These are phyloP conservation scores for Mortierella sp. DNA, from an alignment of 371 early-diverging fungal genomes.

Conservation along the genomic window DNA sequence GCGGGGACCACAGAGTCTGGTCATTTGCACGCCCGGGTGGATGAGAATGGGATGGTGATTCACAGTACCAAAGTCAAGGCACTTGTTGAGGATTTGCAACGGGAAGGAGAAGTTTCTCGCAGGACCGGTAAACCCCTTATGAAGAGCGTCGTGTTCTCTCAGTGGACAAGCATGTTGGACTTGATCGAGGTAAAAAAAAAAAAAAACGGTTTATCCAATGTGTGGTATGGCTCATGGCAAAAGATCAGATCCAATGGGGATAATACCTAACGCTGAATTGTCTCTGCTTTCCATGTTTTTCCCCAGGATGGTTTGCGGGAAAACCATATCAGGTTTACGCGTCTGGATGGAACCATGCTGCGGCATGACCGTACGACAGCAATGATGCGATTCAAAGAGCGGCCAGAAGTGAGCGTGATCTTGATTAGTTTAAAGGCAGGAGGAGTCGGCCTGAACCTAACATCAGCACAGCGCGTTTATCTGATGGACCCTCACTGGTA, in stretches of 20 bases:
- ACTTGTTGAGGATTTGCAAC: constrained; percentile 58
- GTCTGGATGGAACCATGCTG: constrained; percentile 79
- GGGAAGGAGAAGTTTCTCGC: constrained; percentile 19
- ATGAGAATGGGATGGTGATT: constrained; percentile 30
- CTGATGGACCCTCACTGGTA: constrained; percentile 69
- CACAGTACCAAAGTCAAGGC: constrained; percentile 75
- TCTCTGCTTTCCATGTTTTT: too few species aligned
- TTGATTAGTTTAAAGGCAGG: constrained; percentile 88
- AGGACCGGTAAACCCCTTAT: constrained; percentile 15
- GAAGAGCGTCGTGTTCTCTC: constrained; percentile 86
- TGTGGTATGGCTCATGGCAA: too few species aligned
- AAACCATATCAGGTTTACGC: constrained; percentile 58
- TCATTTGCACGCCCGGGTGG: constrained; percentile 23
- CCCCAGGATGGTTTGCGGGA: constrained; percentile 50
- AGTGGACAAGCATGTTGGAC: constrained; percentile 82
- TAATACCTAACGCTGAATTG: background rate
- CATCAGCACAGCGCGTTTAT: constrained; percentile 78
- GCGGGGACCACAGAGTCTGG: constrained; percentile 37
- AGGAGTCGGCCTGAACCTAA: constrained; percentile 92
- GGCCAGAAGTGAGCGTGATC: constrained; percentile 66
- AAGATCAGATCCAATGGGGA: too few species aligned
- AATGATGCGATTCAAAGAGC: constrained; percentile 62
- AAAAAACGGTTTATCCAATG: constrained; percentile 64
- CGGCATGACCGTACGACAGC: constrained; percentile 70
- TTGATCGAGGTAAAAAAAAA: constrained; percentile 63